These are phyloP conservation scores for Solanum chacoense DNA, from an alignment of 305 asterid species.

Conservation along the genomic window DNA sequence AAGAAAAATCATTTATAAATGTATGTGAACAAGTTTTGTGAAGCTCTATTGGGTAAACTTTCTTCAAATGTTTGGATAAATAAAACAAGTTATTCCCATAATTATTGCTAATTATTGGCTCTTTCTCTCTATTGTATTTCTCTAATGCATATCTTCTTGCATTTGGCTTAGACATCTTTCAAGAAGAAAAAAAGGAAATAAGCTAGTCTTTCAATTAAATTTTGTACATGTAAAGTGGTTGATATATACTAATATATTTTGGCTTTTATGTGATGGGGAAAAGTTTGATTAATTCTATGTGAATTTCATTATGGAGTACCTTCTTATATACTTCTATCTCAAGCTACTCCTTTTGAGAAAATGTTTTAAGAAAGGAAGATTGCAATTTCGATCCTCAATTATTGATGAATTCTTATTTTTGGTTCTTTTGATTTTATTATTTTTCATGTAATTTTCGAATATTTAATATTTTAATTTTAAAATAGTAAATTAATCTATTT, in stretches of 20 bases:
- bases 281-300: conserved; percentile 6
- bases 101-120: conserved; percentile 9
- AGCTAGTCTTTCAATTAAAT: background rate
- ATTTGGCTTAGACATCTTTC: conserved; percentile 36
- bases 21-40: conserved; percentile 50
- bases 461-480: background rate
- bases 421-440: background rate
- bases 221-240: conserved; percentile 12
- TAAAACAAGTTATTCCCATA: background rate
- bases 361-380: background rate
- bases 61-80: conserved; percentile 26
- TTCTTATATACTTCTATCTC: background rate
- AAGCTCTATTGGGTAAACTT: conserved; percentile 57
- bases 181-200: background rate
- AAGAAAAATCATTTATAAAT: conserved; percentile 49
- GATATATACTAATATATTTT: background rate
- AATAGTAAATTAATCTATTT: too few relatives aligned
- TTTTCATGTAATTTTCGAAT: background rate
- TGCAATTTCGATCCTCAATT: background rate
- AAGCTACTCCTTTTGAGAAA: background rate
- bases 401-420: background rate
- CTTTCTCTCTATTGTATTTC: conserved; percentile 31
- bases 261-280: background rate
- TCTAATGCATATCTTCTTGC: conserved; percentile 21
- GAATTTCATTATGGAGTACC: conserved; percentile 22